These are phyloP conservation scores for Candida golubevii DNA, from an alignment of 805 yeast species.

Conservation along the genomic window DNA sequence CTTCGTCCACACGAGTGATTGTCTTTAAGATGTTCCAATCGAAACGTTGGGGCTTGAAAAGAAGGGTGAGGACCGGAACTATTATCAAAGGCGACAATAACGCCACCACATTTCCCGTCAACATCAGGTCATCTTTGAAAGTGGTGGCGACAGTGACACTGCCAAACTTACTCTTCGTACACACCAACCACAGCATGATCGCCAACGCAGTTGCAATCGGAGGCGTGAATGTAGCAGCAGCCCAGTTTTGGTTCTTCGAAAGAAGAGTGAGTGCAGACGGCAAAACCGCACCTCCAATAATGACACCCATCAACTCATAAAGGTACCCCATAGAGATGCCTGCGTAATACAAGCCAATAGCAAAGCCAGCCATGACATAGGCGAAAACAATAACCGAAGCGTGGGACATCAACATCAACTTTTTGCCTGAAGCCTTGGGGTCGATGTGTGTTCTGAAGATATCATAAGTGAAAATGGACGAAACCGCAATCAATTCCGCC, in stretches of 20 bases:
- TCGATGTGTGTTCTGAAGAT: slow-evolving; percentile 76
- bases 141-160: slow-evolving; percentile 41
- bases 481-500: slow-evolving; percentile 84
- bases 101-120: slow-evolving; percentile 84
- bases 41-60: slow-evolving; percentile 66
- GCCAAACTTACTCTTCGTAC: slow-evolving; percentile 33
- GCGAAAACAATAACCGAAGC: slow-evolving; percentile 54
- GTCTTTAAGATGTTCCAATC: slow-evolving; percentile 62
- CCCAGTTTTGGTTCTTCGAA: slow-evolving; percentile 58
- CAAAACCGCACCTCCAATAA: slow-evolving; percentile 80
- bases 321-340: slow-evolving; percentile 83
- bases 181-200: slow-evolving; percentile 52
- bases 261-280: slow-evolving; percentile 66
- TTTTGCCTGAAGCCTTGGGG: slow-evolving; percentile 73
- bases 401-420: slow-evolving; percentile 67
- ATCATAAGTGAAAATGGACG: slow-evolving; percentile 83
- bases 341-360: slow-evolving; percentile 78
- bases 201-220: slow-evolving; percentile 72
- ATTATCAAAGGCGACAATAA: slow-evolving; percentile 65
- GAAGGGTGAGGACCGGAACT: slow-evolving; percentile 60
- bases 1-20: slow-evolving; percentile 67
- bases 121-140: slow-evolving; percentile 86
- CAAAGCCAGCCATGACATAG: slow-evolving; percentile 71
- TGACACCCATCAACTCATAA: slow-evolving; percentile 85
- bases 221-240: slow-evolving; percentile 75